These are phyloP conservation scores for Barnettozyma botsteinii DNA, from an alignment of 805 yeast species.

Conservation along the genomic window DNA sequence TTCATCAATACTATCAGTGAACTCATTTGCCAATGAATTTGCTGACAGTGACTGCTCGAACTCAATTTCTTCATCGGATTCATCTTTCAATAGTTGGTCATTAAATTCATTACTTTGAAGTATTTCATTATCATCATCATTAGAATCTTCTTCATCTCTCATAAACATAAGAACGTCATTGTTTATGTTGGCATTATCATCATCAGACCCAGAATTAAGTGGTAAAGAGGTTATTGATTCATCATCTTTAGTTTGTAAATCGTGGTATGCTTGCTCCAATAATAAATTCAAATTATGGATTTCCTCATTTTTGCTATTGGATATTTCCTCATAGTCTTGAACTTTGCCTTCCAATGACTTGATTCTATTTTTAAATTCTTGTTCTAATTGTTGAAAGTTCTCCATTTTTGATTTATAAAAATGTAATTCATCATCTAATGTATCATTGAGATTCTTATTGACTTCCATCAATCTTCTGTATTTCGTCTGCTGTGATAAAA, in stretches of 20 bases:
- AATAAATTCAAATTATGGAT: constrained; percentile 16
- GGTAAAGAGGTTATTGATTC: too few species aligned
- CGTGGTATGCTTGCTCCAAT: constrained; percentile 10
- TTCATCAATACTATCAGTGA: constrained; percentile 12
- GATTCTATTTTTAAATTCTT: constrained; percentile 8
- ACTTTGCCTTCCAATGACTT: neutral
- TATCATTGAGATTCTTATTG: constrained; percentile 13
- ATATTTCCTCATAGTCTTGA: neutral
- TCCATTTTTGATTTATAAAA: constrained; percentile 14
- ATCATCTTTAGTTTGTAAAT: neutral
- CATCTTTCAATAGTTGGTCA: too few species aligned
- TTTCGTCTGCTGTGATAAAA: constrained; percentile 10
- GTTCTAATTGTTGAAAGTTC: constrained; percentile 14
- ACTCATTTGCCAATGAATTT: constrained; percentile 8
- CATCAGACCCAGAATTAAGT: constrained; percentile 13
- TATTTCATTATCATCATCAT: constrained; percentile 1
- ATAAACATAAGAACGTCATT: too few species aligned
- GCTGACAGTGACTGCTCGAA: neutral
- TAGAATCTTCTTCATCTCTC: constrained; percentile 3
- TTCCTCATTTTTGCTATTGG: constrained; percentile 13
- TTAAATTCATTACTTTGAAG: too few species aligned
- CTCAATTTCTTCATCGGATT: constrained; percentile 6
- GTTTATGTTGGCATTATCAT: constrained; percentile 1
- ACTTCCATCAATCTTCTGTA: constrained; percentile 9
- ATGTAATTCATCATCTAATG: constrained; percentile 13